These are phyloP conservation scores for Porcisia hertigi DNA, from an alignment of 208 protist genomes.

Conservation along the genomic window DNA sequence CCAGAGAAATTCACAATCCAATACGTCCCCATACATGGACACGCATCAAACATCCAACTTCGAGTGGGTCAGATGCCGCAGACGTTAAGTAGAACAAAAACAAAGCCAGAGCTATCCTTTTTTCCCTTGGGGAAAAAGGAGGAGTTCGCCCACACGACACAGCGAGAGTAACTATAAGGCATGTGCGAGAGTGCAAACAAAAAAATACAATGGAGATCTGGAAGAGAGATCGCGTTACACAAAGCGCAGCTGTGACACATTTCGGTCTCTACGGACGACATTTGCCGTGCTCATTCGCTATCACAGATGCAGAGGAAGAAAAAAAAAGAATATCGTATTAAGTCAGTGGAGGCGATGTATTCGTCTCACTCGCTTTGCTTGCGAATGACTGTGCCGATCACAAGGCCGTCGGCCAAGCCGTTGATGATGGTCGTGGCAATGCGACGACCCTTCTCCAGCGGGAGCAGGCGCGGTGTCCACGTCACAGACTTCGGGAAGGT, in stretches of 20 bases:
- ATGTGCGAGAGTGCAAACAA: neutral
- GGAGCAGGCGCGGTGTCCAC: neutral
- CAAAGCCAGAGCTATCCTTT: too few species aligned
- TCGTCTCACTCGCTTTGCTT: neutral
- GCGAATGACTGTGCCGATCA: slow-evolving; percentile 10
- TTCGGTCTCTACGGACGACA: neutral
- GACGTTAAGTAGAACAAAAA: too few species aligned
- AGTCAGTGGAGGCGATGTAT: neutral
- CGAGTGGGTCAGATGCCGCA: too few species aligned
- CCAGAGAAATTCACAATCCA: too few species aligned
- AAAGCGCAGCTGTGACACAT: too few species aligned
- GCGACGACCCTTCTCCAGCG: neutral
- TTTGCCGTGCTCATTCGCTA: neutral
- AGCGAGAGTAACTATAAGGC: too few species aligned
- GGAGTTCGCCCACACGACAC: too few species aligned
- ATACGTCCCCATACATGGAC: too few species aligned
- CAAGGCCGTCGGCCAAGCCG: slow-evolving; percentile 18
- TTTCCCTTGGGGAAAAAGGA: too few species aligned
- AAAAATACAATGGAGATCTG: neutral
- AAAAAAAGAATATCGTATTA: neutral
- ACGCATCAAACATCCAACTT: too few species aligned
- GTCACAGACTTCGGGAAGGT: neutral
- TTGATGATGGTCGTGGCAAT: slow-evolving; percentile 7
- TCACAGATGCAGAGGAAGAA: neutral
- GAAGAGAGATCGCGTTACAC: too few species aligned